A percentile compares a stretch with the other conserved stretches of the same genome.
These are phyloP conservation scores for Phytophthora citrophthora DNA, from an alignment of 352 stramenopile species.

Conservation along the genomic window DNA sequence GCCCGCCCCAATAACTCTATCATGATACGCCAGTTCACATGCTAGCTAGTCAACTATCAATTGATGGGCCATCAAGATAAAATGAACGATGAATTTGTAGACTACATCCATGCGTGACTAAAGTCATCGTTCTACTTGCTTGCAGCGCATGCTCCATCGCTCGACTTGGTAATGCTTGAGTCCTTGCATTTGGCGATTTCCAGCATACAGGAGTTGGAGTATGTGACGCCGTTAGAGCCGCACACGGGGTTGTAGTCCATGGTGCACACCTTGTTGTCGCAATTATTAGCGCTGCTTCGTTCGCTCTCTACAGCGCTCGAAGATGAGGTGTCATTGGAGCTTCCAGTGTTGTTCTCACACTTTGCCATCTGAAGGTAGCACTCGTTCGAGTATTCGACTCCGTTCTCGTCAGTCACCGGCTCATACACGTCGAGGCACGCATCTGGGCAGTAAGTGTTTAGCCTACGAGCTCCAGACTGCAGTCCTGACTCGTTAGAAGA, in stretches of 20 bases:
- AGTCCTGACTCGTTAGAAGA: not conserved
- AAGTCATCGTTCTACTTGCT: not conserved
- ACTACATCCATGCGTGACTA: no score
- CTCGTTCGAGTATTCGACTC: constrained; percentile 33
- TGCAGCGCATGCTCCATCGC: constrained; percentile 13
- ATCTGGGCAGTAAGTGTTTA: not conserved
- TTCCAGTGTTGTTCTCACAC: constrained; percentile 20
- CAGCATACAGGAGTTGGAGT: constrained; percentile 47
- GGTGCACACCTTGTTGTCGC: constrained; percentile 33
- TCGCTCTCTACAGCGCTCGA: not conserved
- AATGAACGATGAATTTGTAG: no score
- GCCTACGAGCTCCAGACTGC: not conserved
- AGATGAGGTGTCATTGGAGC: constrained; percentile 2
- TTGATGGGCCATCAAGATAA: no score
- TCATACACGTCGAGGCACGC: constrained; percentile 36
- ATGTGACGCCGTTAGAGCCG: constrained; percentile 46
- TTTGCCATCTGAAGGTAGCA: constrained; percentile 30
- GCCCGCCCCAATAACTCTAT: no score
- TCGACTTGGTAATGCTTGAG: constrained; percentile 16
- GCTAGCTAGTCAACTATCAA: no score
- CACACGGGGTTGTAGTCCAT: constrained; percentile 40
- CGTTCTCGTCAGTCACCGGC: constrained; percentile 35
- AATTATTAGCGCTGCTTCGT: constrained; percentile 16
- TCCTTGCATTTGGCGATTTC: constrained; percentile 32
- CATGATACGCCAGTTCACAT: no score